phyloP scores from a whole-genome alignment of 2,329 filamentous ascomycete genomes.

The Colletotrichum tropicale region DNA sequence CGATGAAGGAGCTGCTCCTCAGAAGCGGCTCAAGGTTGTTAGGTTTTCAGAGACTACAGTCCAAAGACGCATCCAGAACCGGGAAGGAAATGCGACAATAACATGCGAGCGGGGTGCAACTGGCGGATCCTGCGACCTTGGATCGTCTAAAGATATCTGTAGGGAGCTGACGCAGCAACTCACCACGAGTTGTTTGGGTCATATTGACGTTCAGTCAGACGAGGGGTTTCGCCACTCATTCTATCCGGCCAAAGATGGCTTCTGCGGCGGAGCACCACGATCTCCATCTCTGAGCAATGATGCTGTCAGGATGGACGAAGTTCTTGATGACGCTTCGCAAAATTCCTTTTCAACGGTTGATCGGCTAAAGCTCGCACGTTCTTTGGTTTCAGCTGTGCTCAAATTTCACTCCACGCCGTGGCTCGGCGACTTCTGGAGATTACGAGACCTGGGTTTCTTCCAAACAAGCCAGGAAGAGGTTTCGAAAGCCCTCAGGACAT shows the following conservation, averaged over 20 bases:
- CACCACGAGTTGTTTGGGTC: neutral
- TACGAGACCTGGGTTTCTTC: conserved; percentile 5
- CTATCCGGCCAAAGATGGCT: neutral
- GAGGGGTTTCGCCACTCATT: neutral
- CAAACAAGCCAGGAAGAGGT: neutral
- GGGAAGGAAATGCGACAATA: neutral
- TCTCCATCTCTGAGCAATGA: neutral
- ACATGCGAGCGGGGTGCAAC: neutral
- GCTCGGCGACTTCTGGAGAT: neutral
- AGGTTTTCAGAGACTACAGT: neutral
- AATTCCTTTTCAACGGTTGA: neutral
- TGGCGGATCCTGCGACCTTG: neutral
- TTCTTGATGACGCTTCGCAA: neutral
- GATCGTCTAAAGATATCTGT: conserved; percentile 1
- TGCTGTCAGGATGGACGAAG: neutral
- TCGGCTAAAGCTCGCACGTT: neutral
- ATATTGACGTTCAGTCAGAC: neutral
- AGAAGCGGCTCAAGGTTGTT: neutral
- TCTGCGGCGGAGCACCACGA: neutral
- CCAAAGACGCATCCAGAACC: neutral
- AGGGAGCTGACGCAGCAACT: neutral
- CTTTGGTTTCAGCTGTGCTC: neutral
- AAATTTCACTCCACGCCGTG: conserved; percentile 12
- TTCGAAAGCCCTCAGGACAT: neutral
- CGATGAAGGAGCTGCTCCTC: neutral